Conservation (phyloP, 495 filamentous ascomycete species). For the Penicillium cinerascens region DNA sequence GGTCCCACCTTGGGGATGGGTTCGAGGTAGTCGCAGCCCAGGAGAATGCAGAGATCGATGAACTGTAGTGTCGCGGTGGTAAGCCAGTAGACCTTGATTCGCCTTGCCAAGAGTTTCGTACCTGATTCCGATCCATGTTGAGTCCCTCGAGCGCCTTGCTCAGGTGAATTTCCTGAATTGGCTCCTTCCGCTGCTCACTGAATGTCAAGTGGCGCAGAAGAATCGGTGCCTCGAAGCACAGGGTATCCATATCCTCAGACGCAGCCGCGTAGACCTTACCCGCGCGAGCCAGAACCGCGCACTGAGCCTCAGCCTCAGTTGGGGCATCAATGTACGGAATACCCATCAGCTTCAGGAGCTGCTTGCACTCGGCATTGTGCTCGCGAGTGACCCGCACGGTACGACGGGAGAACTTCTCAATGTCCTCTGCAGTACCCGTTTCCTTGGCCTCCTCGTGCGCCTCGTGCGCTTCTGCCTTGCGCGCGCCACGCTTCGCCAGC, state of each 20-base stretch:
- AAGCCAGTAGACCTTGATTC: neutral
- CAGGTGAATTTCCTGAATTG: constrained; percentile 91
- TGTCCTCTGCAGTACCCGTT: constrained; percentile 91
- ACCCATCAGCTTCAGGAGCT: constrained; percentile 87
- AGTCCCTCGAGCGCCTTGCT: constrained; percentile 80
- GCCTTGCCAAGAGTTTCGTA: constrained; percentile 24
- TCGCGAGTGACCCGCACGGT: constrained; percentile 94
- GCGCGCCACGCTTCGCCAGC: constrained; percentile 85
- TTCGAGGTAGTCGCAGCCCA: constrained; percentile 97
- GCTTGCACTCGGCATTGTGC: constrained; percentile 93
- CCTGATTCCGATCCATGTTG: constrained; percentile 80
- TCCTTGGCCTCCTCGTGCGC: constrained; percentile 93
- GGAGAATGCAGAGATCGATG: constrained; percentile 94
- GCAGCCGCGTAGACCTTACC: constrained; percentile 97
- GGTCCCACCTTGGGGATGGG: constrained; percentile 93
- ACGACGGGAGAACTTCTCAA: constrained; percentile 95
- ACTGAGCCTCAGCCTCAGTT: constrained; percentile 96
- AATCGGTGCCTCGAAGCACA: constrained; percentile 92
- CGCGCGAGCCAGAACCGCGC: constrained; percentile 82
- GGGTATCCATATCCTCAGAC: constrained; percentile 97
- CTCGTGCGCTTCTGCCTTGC: constrained; percentile 84
- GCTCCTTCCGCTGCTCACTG: constrained; percentile 94
- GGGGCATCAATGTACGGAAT: constrained; percentile 93
- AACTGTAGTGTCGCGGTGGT: constrained; percentile 56
- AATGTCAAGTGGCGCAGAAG: constrained; percentile 91